phyloP scores from a whole-genome alignment of 2,329 filamentous ascomycete species.

The Fusarium sambucinum region DNA sequence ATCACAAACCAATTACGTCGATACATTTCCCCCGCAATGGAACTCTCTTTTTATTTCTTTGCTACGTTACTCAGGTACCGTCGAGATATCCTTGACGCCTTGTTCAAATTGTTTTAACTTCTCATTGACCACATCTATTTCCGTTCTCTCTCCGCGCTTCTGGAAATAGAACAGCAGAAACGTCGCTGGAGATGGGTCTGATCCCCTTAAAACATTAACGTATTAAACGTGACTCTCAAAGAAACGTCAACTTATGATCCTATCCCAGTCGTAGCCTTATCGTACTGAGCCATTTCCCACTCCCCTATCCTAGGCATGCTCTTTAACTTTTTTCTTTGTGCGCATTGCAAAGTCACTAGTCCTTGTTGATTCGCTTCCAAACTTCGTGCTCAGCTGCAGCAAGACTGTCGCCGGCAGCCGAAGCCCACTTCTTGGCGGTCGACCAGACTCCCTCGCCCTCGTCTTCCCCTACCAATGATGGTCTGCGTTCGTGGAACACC shows the following conservation, averaged over 20 bases:
- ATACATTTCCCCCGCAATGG: conserved; percentile 37
- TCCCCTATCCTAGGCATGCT: conserved; percentile 17
- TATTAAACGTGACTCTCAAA: conserved; percentile 36
- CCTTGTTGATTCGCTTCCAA: conserved; percentile 73
- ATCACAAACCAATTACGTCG: conserved; percentile 45
- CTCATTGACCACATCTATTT: conserved; percentile 29
- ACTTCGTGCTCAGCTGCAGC: conserved; percentile 70
- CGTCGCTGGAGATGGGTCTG: conserved; percentile 30
- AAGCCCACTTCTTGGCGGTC: conserved; percentile 68
- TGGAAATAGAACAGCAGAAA: conserved; percentile 48
- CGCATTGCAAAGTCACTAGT: conserved; percentile 51
- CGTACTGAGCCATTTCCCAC: conserved; percentile 19
- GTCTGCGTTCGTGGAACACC: conserved; percentile 45
- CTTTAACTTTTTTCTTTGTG: not conserved
- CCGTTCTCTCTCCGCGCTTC: conserved; percentile 30
- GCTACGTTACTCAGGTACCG: conserved; percentile 25
- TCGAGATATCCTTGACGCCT: conserved; percentile 7
- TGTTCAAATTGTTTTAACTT: conserved; percentile 25
- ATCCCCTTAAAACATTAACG: conserved; percentile 45
- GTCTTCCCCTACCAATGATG: conserved; percentile 44
- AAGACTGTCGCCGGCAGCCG: conserved; percentile 68
- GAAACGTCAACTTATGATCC: conserved; percentile 32
- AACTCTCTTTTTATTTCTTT: conserved; percentile 36
- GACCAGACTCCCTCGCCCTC: conserved; percentile 65
- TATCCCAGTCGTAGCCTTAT: conserved; percentile 39